Evolutionary conservation across 768 basidiomycete species (phyloP).

Genomic region (Filobasidium wieringae): DNA sequence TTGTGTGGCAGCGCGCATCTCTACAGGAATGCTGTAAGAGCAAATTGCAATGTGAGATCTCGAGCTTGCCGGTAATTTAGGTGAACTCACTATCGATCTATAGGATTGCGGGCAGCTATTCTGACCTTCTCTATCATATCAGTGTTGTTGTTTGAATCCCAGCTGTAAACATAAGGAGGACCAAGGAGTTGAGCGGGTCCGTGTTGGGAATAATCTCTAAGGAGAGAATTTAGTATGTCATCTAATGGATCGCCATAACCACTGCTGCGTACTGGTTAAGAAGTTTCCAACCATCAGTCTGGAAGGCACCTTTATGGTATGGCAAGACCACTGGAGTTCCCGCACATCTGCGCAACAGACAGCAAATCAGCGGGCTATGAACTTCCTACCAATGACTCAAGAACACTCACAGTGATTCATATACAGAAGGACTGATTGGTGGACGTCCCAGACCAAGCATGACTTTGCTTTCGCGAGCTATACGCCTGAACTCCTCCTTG

Average conservation of each 20-base stretch:
- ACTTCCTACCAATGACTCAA: neutral
- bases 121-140: slow-evolving; percentile 20
- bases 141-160: slow-evolving; percentile 25
- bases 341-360: slow-evolving; percentile 29
- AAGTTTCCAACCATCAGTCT: slow-evolving; percentile 25
- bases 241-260: too few relatives aligned
- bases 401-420: slow-evolving; percentile 33
- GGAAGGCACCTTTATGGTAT: slow-evolving; percentile 15
- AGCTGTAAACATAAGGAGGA: slow-evolving; percentile 34
- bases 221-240: too few relatives aligned
- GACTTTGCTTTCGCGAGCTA: slow-evolving; percentile 25
- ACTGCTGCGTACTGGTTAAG: too few relatives aligned
- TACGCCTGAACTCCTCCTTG: slow-evolving; percentile 20
- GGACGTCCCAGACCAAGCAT: slow-evolving; percentile 33
- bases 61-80: too few relatives aligned
- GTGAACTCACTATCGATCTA: slow-evolving; percentile 29
- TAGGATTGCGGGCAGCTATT: slow-evolving; percentile 22
- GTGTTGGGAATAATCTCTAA: slow-evolving; percentile 23
- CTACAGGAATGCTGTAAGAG: too few relatives aligned
- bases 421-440: slow-evolving; percentile 30
- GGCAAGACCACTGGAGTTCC: slow-evolving; percentile 33
- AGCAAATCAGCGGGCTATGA: too few relatives aligned
- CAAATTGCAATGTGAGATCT: too few relatives aligned
- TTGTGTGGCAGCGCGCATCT: too few relatives aligned
- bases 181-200: slow-evolving; percentile 30